Conservation (phyloP, 2,329 filamentous ascomycete species). For the Fusarium sp. region DNA sequence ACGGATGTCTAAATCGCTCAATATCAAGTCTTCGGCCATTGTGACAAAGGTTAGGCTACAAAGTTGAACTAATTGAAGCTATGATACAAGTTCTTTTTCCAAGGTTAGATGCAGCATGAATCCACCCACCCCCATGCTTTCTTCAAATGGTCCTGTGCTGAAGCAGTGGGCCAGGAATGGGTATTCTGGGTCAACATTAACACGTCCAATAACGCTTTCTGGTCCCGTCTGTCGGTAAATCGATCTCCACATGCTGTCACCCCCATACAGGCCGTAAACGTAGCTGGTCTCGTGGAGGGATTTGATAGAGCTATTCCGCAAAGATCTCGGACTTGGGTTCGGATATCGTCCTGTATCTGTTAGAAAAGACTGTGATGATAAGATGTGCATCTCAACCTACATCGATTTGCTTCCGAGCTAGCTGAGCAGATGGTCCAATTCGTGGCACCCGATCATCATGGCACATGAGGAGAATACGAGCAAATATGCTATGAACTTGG, state of each 20-base stretch:
- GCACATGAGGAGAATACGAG: constrained; percentile 66
- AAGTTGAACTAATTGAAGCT: background rate
- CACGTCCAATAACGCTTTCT: constrained; percentile 61
- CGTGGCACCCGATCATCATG: constrained; percentile 66
- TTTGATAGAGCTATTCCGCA: constrained; percentile 71
- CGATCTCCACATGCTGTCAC: constrained; percentile 63
- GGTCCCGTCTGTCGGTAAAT: constrained; percentile 59
- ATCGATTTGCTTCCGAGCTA: constrained; percentile 48
- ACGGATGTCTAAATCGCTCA: rapidly evolving
- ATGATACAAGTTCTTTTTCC: background rate
- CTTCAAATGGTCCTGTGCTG: constrained; percentile 60
- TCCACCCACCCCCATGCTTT: constrained; percentile 62
- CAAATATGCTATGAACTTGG: constrained; percentile 69
- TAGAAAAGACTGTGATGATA: constrained; percentile 41
- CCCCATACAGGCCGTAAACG: constrained; percentile 68
- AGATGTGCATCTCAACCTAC: constrained; percentile 36
- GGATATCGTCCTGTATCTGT: constrained; percentile 55
- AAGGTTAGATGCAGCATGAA: background rate
- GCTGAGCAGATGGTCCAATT: constrained; percentile 55
- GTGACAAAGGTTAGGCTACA: no score
- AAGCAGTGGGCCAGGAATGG: constrained; percentile 65
- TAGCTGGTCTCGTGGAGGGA: constrained; percentile 64
- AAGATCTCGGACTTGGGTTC: constrained; percentile 52
- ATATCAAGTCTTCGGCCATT: no score
- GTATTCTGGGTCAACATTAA: constrained; percentile 60